These are phyloP conservation scores for Astragalus membranaceus DNA, from an alignment of 306 rosid species.

Conservation along the genomic window DNA sequence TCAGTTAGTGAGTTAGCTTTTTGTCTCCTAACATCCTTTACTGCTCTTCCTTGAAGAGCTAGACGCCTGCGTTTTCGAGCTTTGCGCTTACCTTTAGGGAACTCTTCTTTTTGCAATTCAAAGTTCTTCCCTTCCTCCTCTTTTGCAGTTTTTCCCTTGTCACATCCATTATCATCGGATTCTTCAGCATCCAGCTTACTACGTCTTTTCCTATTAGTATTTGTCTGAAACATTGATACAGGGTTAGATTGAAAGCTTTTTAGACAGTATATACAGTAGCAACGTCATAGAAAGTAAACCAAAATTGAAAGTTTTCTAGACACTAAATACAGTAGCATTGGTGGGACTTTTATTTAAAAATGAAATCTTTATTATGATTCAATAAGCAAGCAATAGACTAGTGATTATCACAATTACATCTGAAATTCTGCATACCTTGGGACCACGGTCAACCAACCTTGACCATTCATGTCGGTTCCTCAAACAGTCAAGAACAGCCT, in stretches of 20 bases:
- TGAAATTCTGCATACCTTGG: conserved; percentile 53
- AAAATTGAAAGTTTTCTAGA: background rate
- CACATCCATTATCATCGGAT: conserved; percentile 69
- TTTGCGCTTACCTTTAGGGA: conserved; percentile 94
- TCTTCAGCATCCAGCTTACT: conserved; percentile 86
- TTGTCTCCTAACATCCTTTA: conserved; percentile 68
- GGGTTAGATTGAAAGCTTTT: conserved; percentile 16
- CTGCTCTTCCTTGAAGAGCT: conserved; percentile 86
- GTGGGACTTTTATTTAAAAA: background rate
- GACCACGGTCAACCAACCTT: conserved; percentile 91
- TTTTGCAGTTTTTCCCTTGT: conserved; percentile 50
- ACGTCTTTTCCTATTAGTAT: conserved; percentile 76
- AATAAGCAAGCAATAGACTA: background rate
- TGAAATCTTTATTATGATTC: conserved; percentile 1
- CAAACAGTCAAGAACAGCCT: conserved; percentile 96
- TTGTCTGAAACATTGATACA: conserved; percentile 54
- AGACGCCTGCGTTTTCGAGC: conserved; percentile 87
- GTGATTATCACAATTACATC: background rate
- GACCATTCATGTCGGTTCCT: conserved; percentile 98
- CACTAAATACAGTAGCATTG: background rate
- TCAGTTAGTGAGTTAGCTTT: conserved; percentile 49
- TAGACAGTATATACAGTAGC: background rate
- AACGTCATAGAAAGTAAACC: conserved; percentile 4
- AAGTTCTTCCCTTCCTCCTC: conserved; percentile 67
- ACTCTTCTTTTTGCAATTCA: conserved; percentile 72